These are phyloP conservation scores for Xerocomellus intermedius DNA, from an alignment of 768 basidiomycete genomes.

Conservation along the genomic window DNA sequence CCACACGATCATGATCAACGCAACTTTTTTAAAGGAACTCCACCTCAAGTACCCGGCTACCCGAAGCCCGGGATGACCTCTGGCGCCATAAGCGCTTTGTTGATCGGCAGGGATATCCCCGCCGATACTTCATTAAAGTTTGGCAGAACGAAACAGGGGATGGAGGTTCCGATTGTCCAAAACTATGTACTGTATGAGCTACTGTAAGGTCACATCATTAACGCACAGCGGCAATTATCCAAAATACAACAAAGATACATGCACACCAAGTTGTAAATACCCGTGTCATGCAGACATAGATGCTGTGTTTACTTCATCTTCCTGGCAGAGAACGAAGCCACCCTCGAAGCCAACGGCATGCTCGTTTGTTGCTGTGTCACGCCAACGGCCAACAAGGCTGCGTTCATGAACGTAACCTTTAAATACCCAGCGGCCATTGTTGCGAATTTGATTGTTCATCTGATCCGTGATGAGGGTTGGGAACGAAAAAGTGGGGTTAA, in stretches of 20 bases:
- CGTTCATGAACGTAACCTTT: slow-evolving; percentile 50
- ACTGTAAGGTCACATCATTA: slow-evolving; percentile 15
- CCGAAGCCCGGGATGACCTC: slow-evolving; percentile 18
- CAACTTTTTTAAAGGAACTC: not conserved
- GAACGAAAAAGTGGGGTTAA: not conserved
- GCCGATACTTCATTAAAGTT: not conserved
- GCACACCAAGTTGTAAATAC: slow-evolving; percentile 16
- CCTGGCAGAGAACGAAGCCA: slow-evolving; percentile 44
- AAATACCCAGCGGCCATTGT: slow-evolving; percentile 48
- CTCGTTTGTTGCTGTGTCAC: slow-evolving; percentile 44
- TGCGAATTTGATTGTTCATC: slow-evolving; percentile 32
- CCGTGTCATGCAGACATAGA: slow-evolving; percentile 16
- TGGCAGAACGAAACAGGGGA: not conserved
- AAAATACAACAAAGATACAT: slow-evolving; percentile 12
- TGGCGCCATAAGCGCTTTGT: slow-evolving; percentile 1
- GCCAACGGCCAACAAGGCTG: slow-evolving; percentile 55
- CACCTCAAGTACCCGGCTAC: not conserved
- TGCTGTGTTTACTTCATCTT: slow-evolving; percentile 22
- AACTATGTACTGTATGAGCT: slow-evolving; percentile 6
- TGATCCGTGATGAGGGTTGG: slow-evolving; percentile 24
- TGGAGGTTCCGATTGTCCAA: not conserved
- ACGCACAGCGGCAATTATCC: slow-evolving; percentile 13
- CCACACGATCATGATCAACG: slow-evolving; percentile 18
- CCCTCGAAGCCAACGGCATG: slow-evolving; percentile 48
- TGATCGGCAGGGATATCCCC: slow-evolving; percentile 3